A percentile compares a stretch with the other conserved stretches of the same genome.
These are phyloP conservation scores for Diddensiella caesifluorescens DNA, from an alignment of 805 yeast species.

Conservation along the genomic window DNA sequence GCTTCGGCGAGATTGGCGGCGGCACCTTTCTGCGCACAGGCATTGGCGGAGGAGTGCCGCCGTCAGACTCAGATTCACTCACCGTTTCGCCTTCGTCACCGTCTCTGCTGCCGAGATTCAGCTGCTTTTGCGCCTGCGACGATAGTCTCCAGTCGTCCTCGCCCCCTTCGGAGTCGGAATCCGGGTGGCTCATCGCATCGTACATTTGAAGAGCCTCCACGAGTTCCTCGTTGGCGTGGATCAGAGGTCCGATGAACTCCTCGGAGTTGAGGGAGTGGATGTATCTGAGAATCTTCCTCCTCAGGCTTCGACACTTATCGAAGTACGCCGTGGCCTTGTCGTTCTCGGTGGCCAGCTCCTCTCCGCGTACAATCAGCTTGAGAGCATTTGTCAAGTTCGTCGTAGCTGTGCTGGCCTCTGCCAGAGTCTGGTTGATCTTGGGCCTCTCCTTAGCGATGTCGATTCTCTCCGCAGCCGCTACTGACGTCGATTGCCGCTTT, in stretches of 20 bases:
- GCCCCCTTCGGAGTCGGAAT: constrained; percentile 40
- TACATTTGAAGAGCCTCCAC: constrained; percentile 66
- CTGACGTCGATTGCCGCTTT: constrained; percentile 2
- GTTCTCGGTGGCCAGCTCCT: constrained; percentile 58
- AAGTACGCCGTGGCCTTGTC: constrained; percentile 57
- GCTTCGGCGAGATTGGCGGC: constrained; percentile 24
- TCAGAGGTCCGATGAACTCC: constrained; percentile 79
- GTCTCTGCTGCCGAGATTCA: constrained; percentile 13
- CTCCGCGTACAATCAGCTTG: constrained; percentile 38
- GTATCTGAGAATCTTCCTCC: constrained; percentile 75
- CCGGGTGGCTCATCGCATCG: constrained; percentile 51
- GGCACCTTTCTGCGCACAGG: constrained; percentile 24
- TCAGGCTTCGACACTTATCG: constrained; percentile 64
- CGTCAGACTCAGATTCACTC: constrained; percentile 7
- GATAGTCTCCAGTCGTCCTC: constrained; percentile 25
- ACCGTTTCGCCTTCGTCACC: constrained; percentile 20
- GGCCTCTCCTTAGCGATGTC: constrained; percentile 55
- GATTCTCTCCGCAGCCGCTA: neutral
- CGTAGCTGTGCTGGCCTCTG: constrained; percentile 70
- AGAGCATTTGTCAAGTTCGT: constrained; percentile 62
- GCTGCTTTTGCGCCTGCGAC: neutral
- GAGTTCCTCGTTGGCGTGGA: constrained; percentile 86
- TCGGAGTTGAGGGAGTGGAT: constrained; percentile 81
- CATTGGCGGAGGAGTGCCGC: constrained; percentile 22
- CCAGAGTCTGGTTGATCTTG: constrained; percentile 58